Percentiles rank a stretch among this genome's conserved stretches.
phyloP scores from a whole-genome alignment of 495 filamentous ascomycete genomes.

The Lentithecium fluviatile region DNA sequence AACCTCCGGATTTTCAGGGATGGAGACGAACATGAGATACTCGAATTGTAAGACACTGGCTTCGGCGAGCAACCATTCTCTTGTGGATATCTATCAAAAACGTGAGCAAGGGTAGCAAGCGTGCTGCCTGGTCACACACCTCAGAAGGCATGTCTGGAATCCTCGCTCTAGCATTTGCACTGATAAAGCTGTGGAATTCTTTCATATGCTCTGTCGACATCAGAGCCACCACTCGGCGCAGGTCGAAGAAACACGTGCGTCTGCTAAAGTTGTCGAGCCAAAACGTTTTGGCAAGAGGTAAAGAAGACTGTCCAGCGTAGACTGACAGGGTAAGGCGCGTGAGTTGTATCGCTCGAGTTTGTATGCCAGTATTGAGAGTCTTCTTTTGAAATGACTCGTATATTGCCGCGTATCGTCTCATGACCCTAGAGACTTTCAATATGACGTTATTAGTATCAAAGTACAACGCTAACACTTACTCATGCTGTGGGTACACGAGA shows the following conservation, averaged over 20 bases:
- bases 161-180: not conserved
- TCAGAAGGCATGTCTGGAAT: not conserved
- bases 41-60: slow-evolving; percentile 25
- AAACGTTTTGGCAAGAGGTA: slow-evolving; percentile 4
- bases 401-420: too few species aligned
- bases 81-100: not conserved
- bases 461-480: too few species aligned
- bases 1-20: not conserved
- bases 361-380: too few species aligned
- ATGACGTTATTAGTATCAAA: too few species aligned
- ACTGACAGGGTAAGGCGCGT: slow-evolving; percentile 1
- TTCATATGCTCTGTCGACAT: slow-evolving; percentile 1
- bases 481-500: too few species aligned
- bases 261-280: slow-evolving; percentile 9
- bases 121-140: not conserved
- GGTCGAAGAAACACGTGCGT: slow-evolving; percentile 23
- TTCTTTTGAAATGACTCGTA: too few species aligned
- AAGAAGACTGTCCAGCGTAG: slow-evolving; percentile 1
- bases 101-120: not conserved
- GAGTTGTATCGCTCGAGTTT: not conserved
- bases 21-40: slow-evolving; percentile 26
- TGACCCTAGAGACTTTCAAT: too few species aligned
- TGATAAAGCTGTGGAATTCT: slow-evolving; percentile 14
- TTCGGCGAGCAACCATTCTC: slow-evolving; percentile 22
- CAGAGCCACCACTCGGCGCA: slow-evolving; percentile 20